phyloP scores from a whole-genome alignment of 768 basidiomycete species.

The Termitomyces titanicus region DNA sequence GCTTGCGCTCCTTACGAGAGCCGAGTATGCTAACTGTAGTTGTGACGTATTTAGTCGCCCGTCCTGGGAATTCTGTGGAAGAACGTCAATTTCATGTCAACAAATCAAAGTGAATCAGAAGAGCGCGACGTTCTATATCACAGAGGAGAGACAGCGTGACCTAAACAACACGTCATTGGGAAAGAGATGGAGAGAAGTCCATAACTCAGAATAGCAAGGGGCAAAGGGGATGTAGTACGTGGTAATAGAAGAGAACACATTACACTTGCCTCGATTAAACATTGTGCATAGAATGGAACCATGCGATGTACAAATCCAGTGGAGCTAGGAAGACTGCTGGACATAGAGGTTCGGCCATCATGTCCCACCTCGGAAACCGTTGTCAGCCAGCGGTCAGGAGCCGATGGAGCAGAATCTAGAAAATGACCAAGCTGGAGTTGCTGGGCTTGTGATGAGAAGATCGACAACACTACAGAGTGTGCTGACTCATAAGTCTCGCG shows the following conservation, averaged over 20 bases:
- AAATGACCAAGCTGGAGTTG: constrained; percentile 20
- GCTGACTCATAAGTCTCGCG: constrained; percentile 85
- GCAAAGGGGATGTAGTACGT: not conserved
- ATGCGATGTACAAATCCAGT: constrained; percentile 48
- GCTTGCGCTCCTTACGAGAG: constrained; percentile 61
- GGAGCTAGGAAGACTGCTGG: constrained; percentile 17
- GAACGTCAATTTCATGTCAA: constrained; percentile 7
- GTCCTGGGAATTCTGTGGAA: constrained; percentile 56
- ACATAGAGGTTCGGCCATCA: constrained; percentile 12
- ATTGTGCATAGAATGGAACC: constrained; percentile 70
- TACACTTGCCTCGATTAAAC: constrained; percentile 62
- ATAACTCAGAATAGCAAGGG: not conserved
- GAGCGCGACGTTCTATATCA: not conserved
- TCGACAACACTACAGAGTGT: constrained; percentile 77
- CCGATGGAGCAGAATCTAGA: constrained; percentile 1
- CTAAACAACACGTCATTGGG: not conserved
- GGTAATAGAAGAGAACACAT: not conserved
- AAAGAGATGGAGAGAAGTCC: not conserved
- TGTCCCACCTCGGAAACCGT: not conserved
- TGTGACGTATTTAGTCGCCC: constrained; percentile 60
- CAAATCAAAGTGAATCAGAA: constrained; percentile 5
- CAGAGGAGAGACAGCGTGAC: not conserved
- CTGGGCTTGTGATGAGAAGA: constrained; percentile 62
- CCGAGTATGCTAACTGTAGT: constrained; percentile 70
- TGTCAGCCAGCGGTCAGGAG: not conserved